Base-by-base conservation (phyloP, 139 green algal species). In the Ettlia oleoabundans region DNA sequence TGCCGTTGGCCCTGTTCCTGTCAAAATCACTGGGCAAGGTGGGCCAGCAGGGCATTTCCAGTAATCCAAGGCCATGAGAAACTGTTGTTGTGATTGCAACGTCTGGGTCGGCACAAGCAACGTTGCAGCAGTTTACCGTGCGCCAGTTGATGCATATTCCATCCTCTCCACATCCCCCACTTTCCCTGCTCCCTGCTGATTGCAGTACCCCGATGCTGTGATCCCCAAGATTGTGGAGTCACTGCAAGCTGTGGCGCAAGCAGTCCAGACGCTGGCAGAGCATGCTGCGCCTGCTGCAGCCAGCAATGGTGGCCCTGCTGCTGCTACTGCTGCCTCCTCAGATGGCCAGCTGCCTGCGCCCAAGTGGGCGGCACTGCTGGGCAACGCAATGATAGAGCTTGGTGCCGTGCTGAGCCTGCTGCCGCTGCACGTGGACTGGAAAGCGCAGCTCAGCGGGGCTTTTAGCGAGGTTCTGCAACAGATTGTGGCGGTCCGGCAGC, bases 21-120 rank as follows among this genome's bases (percentile, higher is more conserved):
- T 80, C 73, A 24, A 61, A 61, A 5, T 80, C 73, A 10, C 73
- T 80, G 73, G 73, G 73, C 73, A 80, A 80, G 73, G 69, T 76
- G 41, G 0, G 67, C 53, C 10, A 22, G 24, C 3, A 2, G 2
- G n/a, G n/a, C n/a, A n/a, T n/a, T n/a, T n/a, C n/a, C n/a, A n/a
- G n/a, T n/a, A n/a, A n/a, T n/a, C n/a, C n/a, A n/a, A n/a, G n/a
- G n/a, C n/a, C n/a, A n/a, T n/a, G n/a, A n/a, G n/a, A n/a, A n/a
- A n/a, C n/a, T n/a, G n/a, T n/a, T n/a, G n/a, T n/a, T n/a, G n/a
- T n/a, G n/a, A n/a, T n/a, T n/a, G n/a, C n/a, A n/a, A n/a, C n/a
- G n/a, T n/a, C n/a, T n/a, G n/a, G n/a, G n/a, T n/a, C n/a, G n/a
- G n/a, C n/a, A n/a, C n/a, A n/a, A n/a, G n/a, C n/a, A n/a, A n/a